Base-by-base conservation (phyloP, 2,329 filamentous ascomycete species). In the Tolypocladium sp. region DNA sequence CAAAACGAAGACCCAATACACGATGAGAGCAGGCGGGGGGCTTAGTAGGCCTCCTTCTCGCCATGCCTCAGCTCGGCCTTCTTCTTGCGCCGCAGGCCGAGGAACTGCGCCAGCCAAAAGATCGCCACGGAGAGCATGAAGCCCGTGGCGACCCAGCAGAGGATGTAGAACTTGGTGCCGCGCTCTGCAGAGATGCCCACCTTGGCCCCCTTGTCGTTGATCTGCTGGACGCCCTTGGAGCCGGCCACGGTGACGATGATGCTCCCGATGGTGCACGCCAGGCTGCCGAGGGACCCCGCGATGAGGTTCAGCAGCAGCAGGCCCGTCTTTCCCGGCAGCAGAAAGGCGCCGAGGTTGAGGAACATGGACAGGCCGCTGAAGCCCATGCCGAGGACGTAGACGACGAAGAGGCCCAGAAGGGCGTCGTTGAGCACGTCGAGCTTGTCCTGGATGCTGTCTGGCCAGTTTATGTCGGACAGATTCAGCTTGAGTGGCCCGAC, bases 381-480 rank as follows among this genome's bases (percentile, higher is more conserved):
- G 22, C 68, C 73, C 54, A 74, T 69, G 58, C 71, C 75, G 2
- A 83, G 62, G 46, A 78, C 74, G 67, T 79, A 82, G 59, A 84
- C 68, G 56, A 80, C 69, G 66, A 80, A 79, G 55, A 81, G 69
- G 33, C 72, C 75, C n/a, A 78, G 68, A 5, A 83, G 73, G n/a
- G 76, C 71, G 20, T 68, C 67, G 65, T 82, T 82, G 66, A 83
- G 70, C n/a, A 73, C 69, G 68, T 80, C 71, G 63, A 84, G 66
- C n/a, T 75, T 74, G 49, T 76, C 68, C 60, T 78, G 73, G 59
- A 84, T 73, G 38, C 70, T 71, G 8, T 74, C 63, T 17, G 77
- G 76, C 66, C 78, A 75, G 60, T 76, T 67, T n/a, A 83, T 69
- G 56, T 78, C 74, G 62, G 72, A 71, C 25, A 81, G 70, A 58